Conservation (phyloP, 1,284 basidiomycete species). For the Schizopora paradoxa region DNA sequence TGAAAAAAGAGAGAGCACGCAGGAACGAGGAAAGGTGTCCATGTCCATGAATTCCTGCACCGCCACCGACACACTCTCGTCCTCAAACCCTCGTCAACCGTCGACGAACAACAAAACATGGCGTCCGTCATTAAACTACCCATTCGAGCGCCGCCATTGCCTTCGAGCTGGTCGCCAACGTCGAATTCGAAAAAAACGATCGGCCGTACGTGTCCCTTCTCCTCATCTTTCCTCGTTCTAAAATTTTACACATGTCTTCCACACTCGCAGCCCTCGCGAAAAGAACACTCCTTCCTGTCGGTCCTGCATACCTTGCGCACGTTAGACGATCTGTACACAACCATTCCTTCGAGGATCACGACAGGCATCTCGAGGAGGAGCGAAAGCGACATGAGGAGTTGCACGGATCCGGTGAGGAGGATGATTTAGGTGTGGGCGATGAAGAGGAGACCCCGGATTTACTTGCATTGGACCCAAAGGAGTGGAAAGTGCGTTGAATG, state of each 20-base stretch:
- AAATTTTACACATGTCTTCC: neutral
- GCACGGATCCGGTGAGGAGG: constrained; percentile 57
- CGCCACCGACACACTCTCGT: too few relatives aligned
- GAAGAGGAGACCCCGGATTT: constrained; percentile 80
- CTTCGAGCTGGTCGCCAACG: constrained; percentile 9
- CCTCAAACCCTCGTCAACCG: constrained; percentile 1
- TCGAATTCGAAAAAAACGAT: constrained; percentile 6
- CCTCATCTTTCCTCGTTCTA: neutral
- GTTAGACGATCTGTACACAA: constrained; percentile 70
- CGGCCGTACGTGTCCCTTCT: constrained; percentile 6
- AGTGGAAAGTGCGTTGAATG: constrained; percentile 79
- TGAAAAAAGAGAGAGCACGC: too few relatives aligned
- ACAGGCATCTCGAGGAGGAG: constrained; percentile 56
- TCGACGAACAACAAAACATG: constrained; percentile 8
- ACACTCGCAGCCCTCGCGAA: constrained; percentile 30
- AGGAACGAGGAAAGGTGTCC: too few relatives aligned
- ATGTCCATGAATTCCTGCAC: too few relatives aligned
- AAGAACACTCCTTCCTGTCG: constrained; percentile 68
- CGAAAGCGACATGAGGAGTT: constrained; percentile 44
- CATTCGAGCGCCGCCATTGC: constrained; percentile 12
- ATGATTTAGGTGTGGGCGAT: constrained; percentile 90
- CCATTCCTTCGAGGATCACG: constrained; percentile 77
- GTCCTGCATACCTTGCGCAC: constrained; percentile 79
- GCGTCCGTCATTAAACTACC: constrained; percentile 16
- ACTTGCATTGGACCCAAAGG: constrained; percentile 84